Evolutionary conservation across 116 monocot species (phyloP), one percentile per base, ranked within the genome.

Genomic region (Thalassia testudinum): DNA sequence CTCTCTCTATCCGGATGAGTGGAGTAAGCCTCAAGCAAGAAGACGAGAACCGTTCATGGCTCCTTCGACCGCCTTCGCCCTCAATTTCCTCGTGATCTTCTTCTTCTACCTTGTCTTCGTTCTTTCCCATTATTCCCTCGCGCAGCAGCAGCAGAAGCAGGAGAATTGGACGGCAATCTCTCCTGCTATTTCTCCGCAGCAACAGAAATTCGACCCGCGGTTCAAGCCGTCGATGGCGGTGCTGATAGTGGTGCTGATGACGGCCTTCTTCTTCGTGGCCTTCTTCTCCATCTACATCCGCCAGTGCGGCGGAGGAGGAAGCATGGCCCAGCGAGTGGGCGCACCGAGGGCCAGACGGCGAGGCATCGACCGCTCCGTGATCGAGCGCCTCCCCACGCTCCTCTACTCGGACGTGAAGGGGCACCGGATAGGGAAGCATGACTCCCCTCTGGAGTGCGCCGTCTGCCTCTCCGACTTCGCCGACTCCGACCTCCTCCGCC

Each of bases 231-330:
- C 63, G 13, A 59, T 50, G 43, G 63, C 68, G 8, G 43, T 68
- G 58, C 21, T 74, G 34, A 50, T 74, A 56, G 62, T 63, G n/a
- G 49, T 74, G 47, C 61, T 72, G 44, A 61, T 72, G 43, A 50
- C 52, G 53, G 68, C 50, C 53, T 62, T 74, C 47, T 58, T 68
- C 63, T 58, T 68, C 63, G 38, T 63, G 14, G 58, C 47, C 37
- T 63, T 74, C 59, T 49, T 68, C 48, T 67, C 53, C 48, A 37
- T 74, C 58, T 67, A 66, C 73, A 14, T 67, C 59, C 63, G 59
- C 53, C 60, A 54, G 28, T 63, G 68, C 53, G 42, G 44, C 52
- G 13, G 20, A 1, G 24, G 16, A 7, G 21, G 21, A 18, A 0
- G 21, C 0, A 30, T 1, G 47, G 18, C 47, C 23, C 51, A 23